Base-by-base conservation (phyloP, 2,329 filamentous ascomycete species). In the Emmonsiellopsis sp. region DNA sequence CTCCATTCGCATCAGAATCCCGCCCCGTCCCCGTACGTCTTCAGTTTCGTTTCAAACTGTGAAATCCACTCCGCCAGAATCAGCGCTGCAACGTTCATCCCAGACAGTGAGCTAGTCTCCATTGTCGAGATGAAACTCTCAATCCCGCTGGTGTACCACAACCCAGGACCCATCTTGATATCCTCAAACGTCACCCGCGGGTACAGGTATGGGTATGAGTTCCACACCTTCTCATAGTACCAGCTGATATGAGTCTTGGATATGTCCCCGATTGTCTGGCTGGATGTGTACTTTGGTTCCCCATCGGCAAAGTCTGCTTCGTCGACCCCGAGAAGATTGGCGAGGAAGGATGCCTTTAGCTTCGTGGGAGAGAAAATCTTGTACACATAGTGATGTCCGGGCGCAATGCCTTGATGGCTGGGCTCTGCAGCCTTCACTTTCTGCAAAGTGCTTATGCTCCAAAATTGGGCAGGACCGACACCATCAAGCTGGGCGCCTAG, bases 41-140 rank as follows among this genome's bases (percentile, higher is more conserved):
- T 58, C 51, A 58, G 31, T 52, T 56, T 59, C 13, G 55, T 46
- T 33, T 56, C 50, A 49, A 58, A 56, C 52, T 59, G 49, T 13
- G 53, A 50, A 11, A 53, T 55, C 53, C 58, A 57, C 39, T 58
- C 75, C 51, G 79, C 78, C 63, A 68, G 64, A 48, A 82, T 82
- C 57, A 82, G 77, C 53, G 76, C 74, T 13, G 74, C 75, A 52
- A 80, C 74, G 56, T 84, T 84, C 65, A 69, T 76, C 5, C 93
- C 93, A 83, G 93, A 93, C 60, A 97, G 70, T 1, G 88, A 87
- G 67, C 85, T 95, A 6, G 93, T 96, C 75, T 98, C 93, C 93
- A 98, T 97, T 0, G 90, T 95, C 8, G 87, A 93, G 60, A 97
- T 94, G 67, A 98, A 96, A 60, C 86, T 86, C 71, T 97, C 92